A percentile compares a stretch with the other conserved stretches of the same genome.
These are phyloP conservation scores for Leccinum subrobustum DNA, from an alignment of 1,284 basidiomycete species.

Conservation along the genomic window DNA sequence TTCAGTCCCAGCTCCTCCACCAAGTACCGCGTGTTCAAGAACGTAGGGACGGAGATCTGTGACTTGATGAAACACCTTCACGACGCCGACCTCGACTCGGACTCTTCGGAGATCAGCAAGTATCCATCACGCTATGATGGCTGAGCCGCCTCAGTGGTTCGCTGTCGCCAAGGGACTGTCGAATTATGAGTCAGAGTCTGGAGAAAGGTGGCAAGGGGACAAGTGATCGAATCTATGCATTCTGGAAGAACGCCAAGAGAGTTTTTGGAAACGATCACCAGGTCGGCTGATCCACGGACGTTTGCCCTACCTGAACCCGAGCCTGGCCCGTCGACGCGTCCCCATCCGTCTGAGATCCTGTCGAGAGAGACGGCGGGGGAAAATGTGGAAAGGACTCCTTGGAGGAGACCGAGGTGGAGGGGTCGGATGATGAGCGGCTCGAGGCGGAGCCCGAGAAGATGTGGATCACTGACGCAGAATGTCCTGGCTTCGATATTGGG, in stretches of 20 bases:
- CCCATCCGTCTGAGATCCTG: conserved; percentile 22
- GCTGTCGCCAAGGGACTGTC: conserved; percentile 16
- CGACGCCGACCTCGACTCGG: conserved; percentile 38
- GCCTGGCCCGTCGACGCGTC: conserved; percentile 2
- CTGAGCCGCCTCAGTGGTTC: conserved; percentile 45
- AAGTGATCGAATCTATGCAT: conserved; percentile 38
- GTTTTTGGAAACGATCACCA: conserved; percentile 32
- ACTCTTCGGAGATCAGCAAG: conserved; percentile 36
- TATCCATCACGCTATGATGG: conserved; percentile 43
- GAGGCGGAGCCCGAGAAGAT: conserved; percentile 28
- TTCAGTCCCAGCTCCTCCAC: conserved; percentile 36
- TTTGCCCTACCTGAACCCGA: background rate
- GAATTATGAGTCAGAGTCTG: conserved; percentile 22
- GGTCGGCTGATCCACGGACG: background rate
- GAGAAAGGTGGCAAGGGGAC: conserved; percentile 23
- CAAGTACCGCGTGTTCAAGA: conserved; percentile 43
- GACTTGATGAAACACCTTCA: conserved; percentile 44
- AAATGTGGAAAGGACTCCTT: conserved; percentile 7
- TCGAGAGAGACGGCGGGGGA: conserved; percentile 2
- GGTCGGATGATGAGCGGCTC: conserved; percentile 10
- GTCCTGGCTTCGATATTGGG: background rate
- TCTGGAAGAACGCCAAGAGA: conserved; percentile 44
- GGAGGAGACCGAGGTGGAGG: conserved; percentile 12
- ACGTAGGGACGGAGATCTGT: conserved; percentile 45
- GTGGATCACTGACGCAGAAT: conserved; percentile 28